Percentiles rank a stretch among this genome's conserved stretches.
phyloP scores from a whole-genome alignment of 1,284 basidiomycete genomes.

The Exsudoporus floridanus region DNA sequence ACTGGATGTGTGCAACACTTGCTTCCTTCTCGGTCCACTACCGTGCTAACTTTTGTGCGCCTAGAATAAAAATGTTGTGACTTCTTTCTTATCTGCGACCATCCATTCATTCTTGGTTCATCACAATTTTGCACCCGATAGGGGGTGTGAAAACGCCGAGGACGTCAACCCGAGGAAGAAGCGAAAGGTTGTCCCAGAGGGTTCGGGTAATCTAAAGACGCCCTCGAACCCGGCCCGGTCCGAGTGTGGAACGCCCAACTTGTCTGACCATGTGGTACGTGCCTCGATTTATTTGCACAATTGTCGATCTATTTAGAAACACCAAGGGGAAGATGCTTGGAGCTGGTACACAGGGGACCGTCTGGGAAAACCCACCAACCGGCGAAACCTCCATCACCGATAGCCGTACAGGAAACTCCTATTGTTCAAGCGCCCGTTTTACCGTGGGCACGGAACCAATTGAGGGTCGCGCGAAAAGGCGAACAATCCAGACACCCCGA shows the following conservation, averaged over 20 bases:
- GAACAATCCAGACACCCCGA: slow-evolving; percentile 13
- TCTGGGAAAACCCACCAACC: slow-evolving; percentile 64
- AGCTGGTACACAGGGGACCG: slow-evolving; percentile 33
- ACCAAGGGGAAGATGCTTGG: slow-evolving; percentile 15
- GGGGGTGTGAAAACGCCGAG: slow-evolving; percentile 16
- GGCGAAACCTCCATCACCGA: slow-evolving; percentile 73
- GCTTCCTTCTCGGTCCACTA: slow-evolving; percentile 1
- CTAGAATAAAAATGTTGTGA: slow-evolving; percentile 51
- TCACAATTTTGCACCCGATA: slow-evolving; percentile 55
- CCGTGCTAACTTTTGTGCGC: slow-evolving; percentile 10
- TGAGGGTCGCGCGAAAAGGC: slow-evolving; percentile 14
- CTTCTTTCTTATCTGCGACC: slow-evolving; percentile 55
- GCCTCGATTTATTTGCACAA: slow-evolving; percentile 5
- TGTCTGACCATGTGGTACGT: slow-evolving; percentile 23
- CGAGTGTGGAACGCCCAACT: slow-evolving; percentile 7
- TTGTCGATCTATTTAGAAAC: slow-evolving; percentile 10
- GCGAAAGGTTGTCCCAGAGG: slow-evolving; percentile 30
- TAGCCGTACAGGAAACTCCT: slow-evolving; percentile 58
- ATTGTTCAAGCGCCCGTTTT: slow-evolving; percentile 36
- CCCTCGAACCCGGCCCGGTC: slow-evolving; percentile 15
- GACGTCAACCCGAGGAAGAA: slow-evolving; percentile 42
- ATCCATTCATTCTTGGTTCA: slow-evolving; percentile 65
- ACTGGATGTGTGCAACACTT: slow-evolving; percentile 54
- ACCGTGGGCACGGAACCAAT: slow-evolving; percentile 10
- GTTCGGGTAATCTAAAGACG: slow-evolving; percentile 14